Evolutionary conservation across 495 filamentous ascomycete genomes (phyloP), one percentile per base, ranked within the genome.

Genomic region (Oidiodendron maius): DNA sequence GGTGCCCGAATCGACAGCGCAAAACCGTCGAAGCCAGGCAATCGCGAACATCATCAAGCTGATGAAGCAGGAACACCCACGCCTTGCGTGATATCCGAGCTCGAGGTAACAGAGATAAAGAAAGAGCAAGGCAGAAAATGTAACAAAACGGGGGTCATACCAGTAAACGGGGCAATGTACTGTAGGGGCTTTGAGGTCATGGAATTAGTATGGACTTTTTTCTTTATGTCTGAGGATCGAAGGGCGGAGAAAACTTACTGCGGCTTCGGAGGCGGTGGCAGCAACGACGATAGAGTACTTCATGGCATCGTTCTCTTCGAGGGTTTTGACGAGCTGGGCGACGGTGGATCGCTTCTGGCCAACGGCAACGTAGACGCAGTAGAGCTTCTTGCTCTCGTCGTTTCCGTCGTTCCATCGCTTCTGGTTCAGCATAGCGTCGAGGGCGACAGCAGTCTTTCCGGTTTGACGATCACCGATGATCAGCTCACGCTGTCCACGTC

Each of bases 401-500:
- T 69, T 78, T 69, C 69, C 65, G 71, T 70, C 77, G 83, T 98
- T 98, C 94, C 94, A 97, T 60, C 94, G 82, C 80, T 87, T 91
- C 80, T 98, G 93, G 83, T 98, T 98, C 51, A 98, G 86, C 53
- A 98, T 98, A 67, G 93, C 82, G 63, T 98, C 93, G 40, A 98
- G 89, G 65, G 89, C 93, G 69, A 98, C 93, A 65, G 93, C 93
- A 67, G 93, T 98, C 86, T 98, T 98, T 74, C 93, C 93, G 59
- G 93, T 98, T 75, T 98, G 93, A 86, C 93, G 94, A 72, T 98
- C 93, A 74, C 93, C 93, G 76, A 98, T 98, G 72, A 98, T 97
- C 77, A 98, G 80, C 77, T 98, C 93, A 88, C 93, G 93, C 78
- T 98, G 93, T 63, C 93, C 93, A 90, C 93, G 93, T 68, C 93